These are phyloP conservation scores for Fusarium sp. DNA, from an alignment of 2,329 filamentous ascomycete species.

Conservation along the genomic window DNA sequence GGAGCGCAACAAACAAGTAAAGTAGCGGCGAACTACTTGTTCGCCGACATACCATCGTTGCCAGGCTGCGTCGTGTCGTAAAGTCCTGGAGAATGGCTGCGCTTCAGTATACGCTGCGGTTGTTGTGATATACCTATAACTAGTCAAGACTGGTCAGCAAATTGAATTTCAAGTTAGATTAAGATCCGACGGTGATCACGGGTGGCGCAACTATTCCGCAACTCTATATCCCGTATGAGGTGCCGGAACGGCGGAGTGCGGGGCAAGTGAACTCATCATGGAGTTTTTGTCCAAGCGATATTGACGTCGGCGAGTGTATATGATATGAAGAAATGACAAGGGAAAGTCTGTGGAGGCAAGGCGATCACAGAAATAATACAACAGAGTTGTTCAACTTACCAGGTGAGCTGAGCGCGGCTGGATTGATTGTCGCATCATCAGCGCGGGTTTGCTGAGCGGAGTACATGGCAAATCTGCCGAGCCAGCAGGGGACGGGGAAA, in stretches of 20 bases:
- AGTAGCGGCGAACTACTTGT: constrained; percentile 54
- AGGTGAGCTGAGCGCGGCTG: constrained; percentile 84
- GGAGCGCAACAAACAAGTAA: constrained; percentile 48
- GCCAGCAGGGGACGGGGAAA: constrained; percentile 43
- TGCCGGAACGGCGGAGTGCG: constrained; percentile 23
- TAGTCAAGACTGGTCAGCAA: constrained; percentile 46
- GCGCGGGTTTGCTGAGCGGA: constrained; percentile 73
- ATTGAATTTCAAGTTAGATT: constrained; percentile 14
- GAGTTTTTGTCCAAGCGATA: constrained; percentile 25
- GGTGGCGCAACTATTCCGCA: constrained; percentile 22
- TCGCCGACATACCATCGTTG: constrained; percentile 78
- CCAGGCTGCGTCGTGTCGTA: constrained; percentile 68
- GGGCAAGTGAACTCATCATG: constrained; percentile 37
- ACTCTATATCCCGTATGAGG: constrained; percentile 5
- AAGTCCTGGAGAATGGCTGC: constrained; percentile 80
- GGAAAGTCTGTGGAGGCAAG: constrained; percentile 25
- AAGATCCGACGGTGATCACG: constrained; percentile 1
- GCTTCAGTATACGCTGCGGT: constrained; percentile 78
- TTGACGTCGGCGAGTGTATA: neutral
- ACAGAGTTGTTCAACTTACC: constrained; percentile 65
- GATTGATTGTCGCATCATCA: constrained; percentile 91
- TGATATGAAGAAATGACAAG: constrained; percentile 14
- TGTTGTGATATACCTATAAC: constrained; percentile 63
- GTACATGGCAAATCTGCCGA: constrained; percentile 55
- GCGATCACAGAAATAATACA: constrained; percentile 33